Base-by-base conservation (phyloP, 768 basidiomycete species). In the Hypsizygus marmoreus region DNA sequence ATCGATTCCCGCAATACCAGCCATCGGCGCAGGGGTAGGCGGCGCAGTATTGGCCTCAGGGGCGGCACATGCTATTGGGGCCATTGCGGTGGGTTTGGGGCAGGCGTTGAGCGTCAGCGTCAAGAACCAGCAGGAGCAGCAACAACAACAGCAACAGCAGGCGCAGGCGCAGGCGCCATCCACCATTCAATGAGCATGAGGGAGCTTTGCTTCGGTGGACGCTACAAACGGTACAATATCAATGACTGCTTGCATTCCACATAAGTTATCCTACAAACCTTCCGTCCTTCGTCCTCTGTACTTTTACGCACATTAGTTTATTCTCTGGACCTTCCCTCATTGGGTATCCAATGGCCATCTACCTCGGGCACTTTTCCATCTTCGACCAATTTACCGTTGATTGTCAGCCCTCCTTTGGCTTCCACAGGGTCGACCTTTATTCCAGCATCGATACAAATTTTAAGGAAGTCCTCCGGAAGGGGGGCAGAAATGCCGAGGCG, bases 1-100 rank as follows among this genome's bases (percentile, higher is more conserved):
- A 26, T 82, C 84, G 24, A 71, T 91, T 32, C 88, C 88, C 1
- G 68, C 86, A 0, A 77, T 90, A 24, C 88, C 88, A 16, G 85
- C 76, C 2, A 77, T 90, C 57, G 73, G 72, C 38, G 80, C 80
- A 0, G 84, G 82, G 14, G 84, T 81, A 4, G 86, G 87, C 16
- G 88, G 88, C 8, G 83, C 84, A 0, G 70, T 87, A 40, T 71
- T 91, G 26, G 88, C 88, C 8, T 79, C 85, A 12, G 75, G 82
- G 10, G 82, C 88, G 11, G 86, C 80, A 11, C 88, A 90, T 53
- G 88, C 88, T 1, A 81, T 87, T 19, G 88, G 88, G 8, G 86
- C 86, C 1, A 82, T 90, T 47, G 88, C 87, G 1, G 77, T 90
- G 3, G 87, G 88, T 2, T 68, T 90, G 24, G 88, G 88, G 7